Evolutionary conservation across 108 stramenopile species (phyloP).

Genomic region (Cyclotella baltica): DNA sequence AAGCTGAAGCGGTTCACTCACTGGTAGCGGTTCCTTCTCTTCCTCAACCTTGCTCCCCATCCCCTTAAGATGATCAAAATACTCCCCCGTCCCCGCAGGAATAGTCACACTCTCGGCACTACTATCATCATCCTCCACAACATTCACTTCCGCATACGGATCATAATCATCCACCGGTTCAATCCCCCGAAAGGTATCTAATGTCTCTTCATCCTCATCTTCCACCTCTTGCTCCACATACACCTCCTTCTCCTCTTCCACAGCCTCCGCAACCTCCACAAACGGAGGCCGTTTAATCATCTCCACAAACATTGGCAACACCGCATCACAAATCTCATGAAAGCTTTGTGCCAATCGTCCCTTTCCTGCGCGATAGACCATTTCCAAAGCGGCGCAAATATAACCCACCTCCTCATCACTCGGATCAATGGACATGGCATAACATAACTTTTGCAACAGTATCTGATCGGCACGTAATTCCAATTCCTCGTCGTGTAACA

Average conservation of each 20-base stretch:
- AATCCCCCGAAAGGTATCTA: background rate
- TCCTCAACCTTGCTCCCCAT: background rate
- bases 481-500: conserved; percentile 57
- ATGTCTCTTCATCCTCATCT: background rate
- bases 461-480: conserved; percentile 60
- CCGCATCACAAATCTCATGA: conserved; percentile 49
- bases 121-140: conserved; percentile 27
- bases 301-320: conserved; percentile 56
- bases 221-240: conserved; percentile 16
- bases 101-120: conserved; percentile 36
- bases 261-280: conserved; percentile 1
- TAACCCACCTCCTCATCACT: conserved; percentile 47
- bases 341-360: conserved; percentile 44
- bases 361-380: conserved; percentile 54
- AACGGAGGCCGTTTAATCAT: conserved; percentile 49
- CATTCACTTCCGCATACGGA: background rate
- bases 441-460: conserved; percentile 55
- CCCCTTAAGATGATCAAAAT: conserved; percentile 26
- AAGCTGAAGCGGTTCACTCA: no score
- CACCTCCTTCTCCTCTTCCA: background rate
- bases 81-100: conserved; percentile 32
- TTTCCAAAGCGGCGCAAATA: conserved; percentile 55
- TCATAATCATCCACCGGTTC: conserved; percentile 12
- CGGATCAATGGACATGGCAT: conserved; percentile 43
- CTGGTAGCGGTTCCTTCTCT: no score